Percentiles rank a stretch among this genome's conserved stretches.
These are phyloP conservation scores for Mycena galericulata DNA, from an alignment of 768 basidiomycete genomes.

Conservation along the genomic window DNA sequence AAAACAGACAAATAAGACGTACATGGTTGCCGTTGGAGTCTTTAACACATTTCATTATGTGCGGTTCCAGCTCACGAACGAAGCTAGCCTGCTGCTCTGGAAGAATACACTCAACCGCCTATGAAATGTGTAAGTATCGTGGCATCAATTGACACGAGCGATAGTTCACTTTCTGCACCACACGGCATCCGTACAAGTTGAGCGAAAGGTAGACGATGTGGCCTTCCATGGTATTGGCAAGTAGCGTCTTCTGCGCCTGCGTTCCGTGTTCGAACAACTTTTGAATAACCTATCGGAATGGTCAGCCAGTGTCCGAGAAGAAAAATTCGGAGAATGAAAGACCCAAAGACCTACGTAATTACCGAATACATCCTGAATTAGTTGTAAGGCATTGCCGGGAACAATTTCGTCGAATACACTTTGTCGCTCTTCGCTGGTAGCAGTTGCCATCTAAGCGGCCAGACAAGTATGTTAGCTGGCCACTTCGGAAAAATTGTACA, in stretches of 20 bases:
- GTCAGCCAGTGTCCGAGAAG: constrained; percentile 10
- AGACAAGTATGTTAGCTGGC: too few species aligned
- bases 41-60: constrained; percentile 87
- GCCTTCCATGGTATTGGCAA: constrained; percentile 82
- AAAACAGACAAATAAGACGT: constrained; percentile 39
- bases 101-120: constrained; percentile 88
- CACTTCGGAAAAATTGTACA: too few species aligned
- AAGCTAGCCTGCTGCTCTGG: constrained; percentile 83
- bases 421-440: constrained; percentile 83
- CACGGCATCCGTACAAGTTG: constrained; percentile 97
- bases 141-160: background rate
- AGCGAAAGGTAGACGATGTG: constrained; percentile 81
- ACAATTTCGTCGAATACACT: constrained; percentile 89
- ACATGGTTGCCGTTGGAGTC: constrained; percentile 97
- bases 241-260: constrained; percentile 73
- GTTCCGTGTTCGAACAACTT: constrained; percentile 93
- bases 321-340: background rate
- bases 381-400: constrained; percentile 75
- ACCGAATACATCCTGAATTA: constrained; percentile 94
- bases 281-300: constrained; percentile 80
- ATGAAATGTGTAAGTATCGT: constrained; percentile 9
- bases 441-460: constrained; percentile 66
- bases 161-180: constrained; percentile 85
- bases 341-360: constrained; percentile 88
- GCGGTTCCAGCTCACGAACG: constrained; percentile 82